A percentile compares a stretch with the other conserved stretches of the same genome.
These are phyloP conservation scores for Marchantia paleacea DNA, from an alignment of 225 moss, liverwort and hornwort genomes.

Conservation along the genomic window DNA sequence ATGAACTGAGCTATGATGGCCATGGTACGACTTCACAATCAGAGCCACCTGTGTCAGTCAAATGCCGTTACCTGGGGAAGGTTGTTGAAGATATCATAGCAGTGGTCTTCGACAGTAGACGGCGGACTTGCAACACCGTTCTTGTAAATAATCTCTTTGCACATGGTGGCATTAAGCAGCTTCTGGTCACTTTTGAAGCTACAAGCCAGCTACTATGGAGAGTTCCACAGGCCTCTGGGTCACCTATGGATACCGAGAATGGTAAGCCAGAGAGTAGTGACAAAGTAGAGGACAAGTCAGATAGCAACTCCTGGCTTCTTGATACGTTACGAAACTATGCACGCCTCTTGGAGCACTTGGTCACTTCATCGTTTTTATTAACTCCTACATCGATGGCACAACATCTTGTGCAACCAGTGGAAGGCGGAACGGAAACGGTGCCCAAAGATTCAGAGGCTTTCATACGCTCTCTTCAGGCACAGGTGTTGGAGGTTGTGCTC, in stretches of 20 bases:
- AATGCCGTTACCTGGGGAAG: constrained; percentile 87
- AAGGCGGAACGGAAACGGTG: constrained; percentile 59
- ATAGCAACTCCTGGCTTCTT: constrained; percentile 72
- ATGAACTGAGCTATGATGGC: constrained; percentile 76
- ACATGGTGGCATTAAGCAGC: constrained; percentile 79
- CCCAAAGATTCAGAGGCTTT: constrained; percentile 83
- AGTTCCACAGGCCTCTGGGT: constrained; percentile 62
- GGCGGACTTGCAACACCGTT: constrained; percentile 80
- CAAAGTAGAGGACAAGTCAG: constrained; percentile 69
- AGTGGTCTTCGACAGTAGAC: constrained; percentile 86
- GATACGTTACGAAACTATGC: constrained; percentile 73
- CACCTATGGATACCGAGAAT: constrained; percentile 91
- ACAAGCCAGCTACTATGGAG: constrained; percentile 91
- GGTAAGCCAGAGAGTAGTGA: constrained; percentile 57
- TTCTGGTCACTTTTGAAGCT: constrained; percentile 72
- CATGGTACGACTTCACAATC: constrained; percentile 40
- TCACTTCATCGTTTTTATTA: constrained; percentile 79
- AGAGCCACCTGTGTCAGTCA: constrained; percentile 64
- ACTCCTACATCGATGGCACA: constrained; percentile 80
- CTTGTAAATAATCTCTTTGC: constrained; percentile 78
- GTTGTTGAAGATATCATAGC: constrained; percentile 79
- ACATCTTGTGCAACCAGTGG: constrained; percentile 76
- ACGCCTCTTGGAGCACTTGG: constrained; percentile 86
- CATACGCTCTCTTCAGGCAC: constrained; percentile 71
- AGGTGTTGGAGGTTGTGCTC: constrained; percentile 86